A percentile compares a stretch with the other conserved stretches of the same genome.
Conservation (phyloP, 176 grass and related monocot genomes). For the Rhynchospora breviuscula region DNA sequence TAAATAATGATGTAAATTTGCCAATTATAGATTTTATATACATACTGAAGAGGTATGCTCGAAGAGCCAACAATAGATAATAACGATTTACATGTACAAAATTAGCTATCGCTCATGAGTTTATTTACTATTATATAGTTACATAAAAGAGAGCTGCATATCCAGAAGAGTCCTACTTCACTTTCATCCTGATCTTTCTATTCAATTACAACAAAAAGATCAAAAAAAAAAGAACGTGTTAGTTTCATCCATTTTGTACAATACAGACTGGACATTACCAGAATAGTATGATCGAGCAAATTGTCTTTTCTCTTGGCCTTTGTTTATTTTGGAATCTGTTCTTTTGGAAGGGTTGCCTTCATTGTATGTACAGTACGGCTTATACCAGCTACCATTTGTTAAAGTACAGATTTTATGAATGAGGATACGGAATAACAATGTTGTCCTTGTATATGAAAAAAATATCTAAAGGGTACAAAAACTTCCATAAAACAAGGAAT, state of each 20-base stretch:
- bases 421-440: neutral
- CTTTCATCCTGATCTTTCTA: neutral
- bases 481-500: neutral
- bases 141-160: constrained; percentile 15
- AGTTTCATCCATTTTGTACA: neutral
- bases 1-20: neutral
- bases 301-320: neutral
- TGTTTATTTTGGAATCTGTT: too few relatives aligned
- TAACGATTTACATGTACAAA: constrained; percentile 27
- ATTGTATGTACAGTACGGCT: too few relatives aligned
- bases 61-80: neutral
- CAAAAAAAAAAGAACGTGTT: neutral
- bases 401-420: neutral
- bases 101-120: constrained; percentile 8
- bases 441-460: neutral
- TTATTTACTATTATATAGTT: constrained; percentile 1
- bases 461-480: neutral
- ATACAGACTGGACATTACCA: neutral
- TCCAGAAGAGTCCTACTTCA: constrained; percentile 19
- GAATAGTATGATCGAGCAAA: neutral
- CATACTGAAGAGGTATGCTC: neutral
- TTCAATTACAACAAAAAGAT: neutral
- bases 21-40: neutral
- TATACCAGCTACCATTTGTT: neutral
- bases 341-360: too few relatives aligned